Evolutionary conservation across 208 protist species (phyloP).

Genomic region (Porcisia hertigi): DNA sequence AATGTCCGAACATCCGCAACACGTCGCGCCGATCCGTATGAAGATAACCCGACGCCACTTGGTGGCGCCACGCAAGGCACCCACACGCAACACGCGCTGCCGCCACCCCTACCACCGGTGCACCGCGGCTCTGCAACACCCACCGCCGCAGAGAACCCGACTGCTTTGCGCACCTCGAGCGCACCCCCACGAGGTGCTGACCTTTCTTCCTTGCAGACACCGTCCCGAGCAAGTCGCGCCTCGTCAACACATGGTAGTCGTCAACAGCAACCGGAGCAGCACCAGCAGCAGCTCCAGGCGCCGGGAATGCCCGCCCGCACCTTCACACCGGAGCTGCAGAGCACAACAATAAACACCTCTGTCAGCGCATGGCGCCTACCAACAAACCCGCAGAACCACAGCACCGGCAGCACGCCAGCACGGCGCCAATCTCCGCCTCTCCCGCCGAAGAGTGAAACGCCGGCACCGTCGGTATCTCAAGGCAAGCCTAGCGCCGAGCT

Average conservation of each 20-base stretch:
- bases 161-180: background rate
- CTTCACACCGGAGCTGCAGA: slow-evolving; percentile 8
- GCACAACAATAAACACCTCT: slow-evolving; percentile 19
- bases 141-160: background rate
- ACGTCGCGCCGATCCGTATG: slow-evolving; percentile 7
- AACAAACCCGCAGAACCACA: slow-evolving; percentile 9
- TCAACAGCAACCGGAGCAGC: background rate
- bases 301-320: background rate
- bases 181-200: background rate
- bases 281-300: slow-evolving; percentile 1
- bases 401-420: slow-evolving; percentile 5
- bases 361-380: slow-evolving; percentile 15
- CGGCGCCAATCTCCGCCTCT: background rate
- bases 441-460: background rate
- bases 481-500: slow-evolving; percentile 5
- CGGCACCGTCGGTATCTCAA: background rate
- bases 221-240: slow-evolving; percentile 16
- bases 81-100: slow-evolving; percentile 30
- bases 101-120: slow-evolving; percentile 31
- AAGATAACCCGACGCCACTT: slow-evolving; percentile 21
- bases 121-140: slow-evolving; percentile 26
- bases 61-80: slow-evolving; percentile 20
- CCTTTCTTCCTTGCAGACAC: slow-evolving; percentile 7
- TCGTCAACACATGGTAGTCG: slow-evolving; percentile 11
- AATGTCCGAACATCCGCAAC: slow-evolving; percentile 1